A percentile compares a stretch with the other conserved stretches of the same genome.
These are phyloP conservation scores for Circinella minor DNA, from an alignment of 371 early-diverging fungal species.

Conservation along the genomic window DNA sequence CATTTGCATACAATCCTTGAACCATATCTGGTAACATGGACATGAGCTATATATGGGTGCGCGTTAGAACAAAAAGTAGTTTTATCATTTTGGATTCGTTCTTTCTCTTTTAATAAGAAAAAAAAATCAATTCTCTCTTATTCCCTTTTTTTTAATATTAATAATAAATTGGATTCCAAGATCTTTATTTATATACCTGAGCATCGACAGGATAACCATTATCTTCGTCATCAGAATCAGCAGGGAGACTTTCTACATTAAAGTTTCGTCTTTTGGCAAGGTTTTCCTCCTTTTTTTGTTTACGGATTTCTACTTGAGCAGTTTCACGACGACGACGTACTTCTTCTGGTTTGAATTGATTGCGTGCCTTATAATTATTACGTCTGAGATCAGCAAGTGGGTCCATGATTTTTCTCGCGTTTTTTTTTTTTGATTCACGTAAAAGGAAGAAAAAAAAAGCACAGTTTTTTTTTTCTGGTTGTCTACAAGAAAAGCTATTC, in stretches of 20 bases:
- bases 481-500: background rate
- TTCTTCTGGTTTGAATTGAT: constrained; percentile 86
- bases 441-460: background rate
- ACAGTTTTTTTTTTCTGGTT: background rate
- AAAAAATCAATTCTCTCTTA: too few relatives aligned
- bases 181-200: constrained; percentile 1
- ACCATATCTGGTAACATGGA: constrained; percentile 63
- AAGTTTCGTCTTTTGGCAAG: constrained; percentile 93
- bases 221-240: constrained; percentile 79
- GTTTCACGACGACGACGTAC: constrained; percentile 91
- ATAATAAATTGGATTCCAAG: too few relatives aligned
- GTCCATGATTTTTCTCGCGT: constrained; percentile 11
- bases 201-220: constrained; percentile 57
- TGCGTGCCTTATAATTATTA: constrained; percentile 76
- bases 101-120: background rate
- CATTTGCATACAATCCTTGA: constrained; percentile 26
- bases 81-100: background rate
- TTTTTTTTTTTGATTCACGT: background rate
- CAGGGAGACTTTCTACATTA: constrained; percentile 48
- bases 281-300: constrained; percentile 95
- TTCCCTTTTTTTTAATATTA: too few relatives aligned
- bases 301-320: constrained; percentile 91
- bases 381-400: constrained; percentile 26
- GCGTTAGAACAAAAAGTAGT: too few relatives aligned
- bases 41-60: constrained; percentile 38